Conservation (phyloP, 73 alveolate species). For the Paramecium octaurelia region DNA sequence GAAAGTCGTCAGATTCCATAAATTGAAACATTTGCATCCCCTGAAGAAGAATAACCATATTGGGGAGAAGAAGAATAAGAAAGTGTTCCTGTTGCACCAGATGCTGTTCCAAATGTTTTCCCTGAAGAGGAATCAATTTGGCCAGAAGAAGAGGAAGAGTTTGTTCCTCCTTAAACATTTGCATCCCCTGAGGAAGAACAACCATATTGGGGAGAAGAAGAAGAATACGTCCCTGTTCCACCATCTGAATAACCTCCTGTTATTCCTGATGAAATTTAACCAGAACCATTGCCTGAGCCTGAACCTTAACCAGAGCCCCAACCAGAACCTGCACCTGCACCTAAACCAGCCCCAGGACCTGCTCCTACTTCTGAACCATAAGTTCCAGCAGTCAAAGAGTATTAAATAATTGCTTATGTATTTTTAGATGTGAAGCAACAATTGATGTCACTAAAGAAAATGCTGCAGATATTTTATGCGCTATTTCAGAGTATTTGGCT, state of each 20-base stretch:
- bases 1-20: neutral
- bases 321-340: neutral
- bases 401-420: neutral
- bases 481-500: slow-evolving; percentile 31
- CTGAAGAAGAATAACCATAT: neutral
- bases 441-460: slow-evolving; percentile 40
- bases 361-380: slow-evolving; percentile 19
- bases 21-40: neutral
- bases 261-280: neutral
- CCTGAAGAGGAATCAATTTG: neutral
- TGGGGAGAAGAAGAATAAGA: neutral
- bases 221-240: neutral
- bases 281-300: neutral
- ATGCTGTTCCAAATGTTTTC: neutral
- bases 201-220: neutral
- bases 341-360: neutral
- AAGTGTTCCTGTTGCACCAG: neutral
- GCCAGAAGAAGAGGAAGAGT: neutral
- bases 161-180: neutral
- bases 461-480: slow-evolving; percentile 51
- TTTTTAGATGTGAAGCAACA: slow-evolving; percentile 33
- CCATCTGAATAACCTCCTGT: neutral
- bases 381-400: slow-evolving; percentile 24
- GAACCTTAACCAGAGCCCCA: neutral
- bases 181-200: neutral